Evolutionary conservation across 139 green algal species (phyloP).

Genomic region (Coccomyxa sp.): DNA sequence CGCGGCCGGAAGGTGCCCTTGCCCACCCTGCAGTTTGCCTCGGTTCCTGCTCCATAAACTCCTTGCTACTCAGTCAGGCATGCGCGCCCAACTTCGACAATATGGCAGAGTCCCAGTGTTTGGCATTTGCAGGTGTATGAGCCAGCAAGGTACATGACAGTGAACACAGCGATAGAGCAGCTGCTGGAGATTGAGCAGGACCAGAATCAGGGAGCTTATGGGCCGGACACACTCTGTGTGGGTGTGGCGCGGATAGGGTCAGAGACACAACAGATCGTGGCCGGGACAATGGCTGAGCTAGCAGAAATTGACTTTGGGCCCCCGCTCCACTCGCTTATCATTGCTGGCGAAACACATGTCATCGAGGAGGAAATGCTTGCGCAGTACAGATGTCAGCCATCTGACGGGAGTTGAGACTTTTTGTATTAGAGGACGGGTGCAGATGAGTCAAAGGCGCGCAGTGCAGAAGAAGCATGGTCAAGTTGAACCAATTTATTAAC

Average conservation of each 20-base stretch:
- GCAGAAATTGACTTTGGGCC: conserved; percentile 79
- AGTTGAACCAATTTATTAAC: neutral
- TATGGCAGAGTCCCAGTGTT: neutral
- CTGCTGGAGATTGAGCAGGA: conserved; percentile 83
- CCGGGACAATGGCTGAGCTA: conserved; percentile 63
- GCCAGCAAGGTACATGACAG: conserved; percentile 68
- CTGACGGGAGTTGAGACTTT: neutral
- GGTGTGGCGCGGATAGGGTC: conserved; percentile 81
- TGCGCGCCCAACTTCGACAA: neutral
- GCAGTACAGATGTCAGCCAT: neutral
- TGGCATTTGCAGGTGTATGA: conserved; percentile 70
- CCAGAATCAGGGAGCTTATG: conserved; percentile 60
- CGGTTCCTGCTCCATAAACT: neutral
- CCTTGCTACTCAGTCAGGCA: neutral
- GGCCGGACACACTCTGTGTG: conserved; percentile 60
- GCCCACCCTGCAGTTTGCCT: neutral
- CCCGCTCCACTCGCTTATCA: conserved; percentile 88
- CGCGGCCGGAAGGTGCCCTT: conserved; percentile 38
- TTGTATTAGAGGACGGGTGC: neutral
- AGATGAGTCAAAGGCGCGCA: neutral
- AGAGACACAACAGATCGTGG: conserved; percentile 49
- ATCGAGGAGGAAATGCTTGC: conserved; percentile 61
- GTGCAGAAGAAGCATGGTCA: neutral
- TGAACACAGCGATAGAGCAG: conserved; percentile 69
- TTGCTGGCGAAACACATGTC: conserved; percentile 59